These are phyloP conservation scores for Coprinopsis sp. DNA, from an alignment of 768 basidiomycete genomes.

Conservation along the genomic window DNA sequence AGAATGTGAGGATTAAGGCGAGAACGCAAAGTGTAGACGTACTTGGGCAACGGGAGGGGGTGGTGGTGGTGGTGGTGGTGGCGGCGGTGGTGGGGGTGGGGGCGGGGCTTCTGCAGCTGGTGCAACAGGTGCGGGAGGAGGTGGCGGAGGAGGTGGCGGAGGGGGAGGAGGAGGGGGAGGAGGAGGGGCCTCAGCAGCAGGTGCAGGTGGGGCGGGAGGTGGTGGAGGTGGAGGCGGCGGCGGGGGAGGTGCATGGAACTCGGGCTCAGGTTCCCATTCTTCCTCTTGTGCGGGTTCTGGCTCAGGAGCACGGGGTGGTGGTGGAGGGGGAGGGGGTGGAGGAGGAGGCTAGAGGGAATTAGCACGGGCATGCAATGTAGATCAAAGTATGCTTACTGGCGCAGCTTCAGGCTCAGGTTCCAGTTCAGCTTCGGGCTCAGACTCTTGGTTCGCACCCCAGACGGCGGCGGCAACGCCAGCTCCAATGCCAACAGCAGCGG, in stretches of 20 bases:
- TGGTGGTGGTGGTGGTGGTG: constrained; percentile 48
- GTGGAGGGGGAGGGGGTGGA: constrained; percentile 41
- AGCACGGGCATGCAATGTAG: background rate
- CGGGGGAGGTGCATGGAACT: constrained; percentile 15
- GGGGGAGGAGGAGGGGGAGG: constrained; percentile 28
- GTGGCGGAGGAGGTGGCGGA: constrained; percentile 36
- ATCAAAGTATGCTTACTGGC: constrained; percentile 17
- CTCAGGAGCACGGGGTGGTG: constrained; percentile 31
- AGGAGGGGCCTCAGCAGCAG: constrained; percentile 9
- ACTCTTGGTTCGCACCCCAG: constrained; percentile 27
- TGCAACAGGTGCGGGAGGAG: constrained; percentile 15
- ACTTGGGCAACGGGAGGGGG: constrained; percentile 39
- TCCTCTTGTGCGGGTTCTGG: constrained; percentile 27
- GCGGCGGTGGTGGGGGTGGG: constrained; percentile 45
- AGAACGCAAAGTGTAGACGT: constrained; percentile 6
- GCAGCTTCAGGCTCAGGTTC: constrained; percentile 18
- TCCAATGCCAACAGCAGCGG: constrained; percentile 28
- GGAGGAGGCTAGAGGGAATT: constrained; percentile 26
- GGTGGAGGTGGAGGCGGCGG: constrained; percentile 33
- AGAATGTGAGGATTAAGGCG: background rate
- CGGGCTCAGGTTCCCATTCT: constrained; percentile 18
- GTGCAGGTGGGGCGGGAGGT: constrained; percentile 32
- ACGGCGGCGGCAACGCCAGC: constrained; percentile 21
- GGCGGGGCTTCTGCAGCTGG: constrained; percentile 22
- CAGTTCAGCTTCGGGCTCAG: constrained; percentile 22